Base-by-base conservation (phyloP, 306 rosid genomes). In the Mimosa bimucronata region DNA sequence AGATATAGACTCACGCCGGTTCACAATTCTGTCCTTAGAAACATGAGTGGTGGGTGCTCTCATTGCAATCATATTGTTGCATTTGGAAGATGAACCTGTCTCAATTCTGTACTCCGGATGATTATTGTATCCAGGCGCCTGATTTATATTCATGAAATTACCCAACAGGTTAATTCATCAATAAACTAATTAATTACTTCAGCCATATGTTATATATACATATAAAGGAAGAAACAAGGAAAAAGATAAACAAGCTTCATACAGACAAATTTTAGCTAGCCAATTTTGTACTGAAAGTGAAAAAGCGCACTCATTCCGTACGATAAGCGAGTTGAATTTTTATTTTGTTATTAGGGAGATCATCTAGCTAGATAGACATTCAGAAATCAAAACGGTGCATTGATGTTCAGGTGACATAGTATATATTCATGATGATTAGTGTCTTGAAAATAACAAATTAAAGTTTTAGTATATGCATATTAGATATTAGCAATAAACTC, bases 41-140 rank as follows among this genome's bases (percentile, higher is more conserved):
- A 65, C 78, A 80, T 46, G 81, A 38, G 82, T 78, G 70, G 84
- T 72, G 16, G 94, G 91, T 38, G 91, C 85, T 70, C 94, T 83
- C 86, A 87, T 87, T 85, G 93, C 89, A 83, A 87, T 82, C 92
- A 88, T 96, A 70, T 85, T 91, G 92, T 83, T 88, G 89, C 87
- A 84, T 91, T 88, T 93, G 71, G 99, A 90, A 30, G 97, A 83
- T 18, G 97, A 88, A 12, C 98, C 92, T 10, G 89, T 88, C 42
- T 92, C 92, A 37, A 80, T 88, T 83, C 87, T 88, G 53, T 87
- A 87, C 76, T 96, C 97, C 31, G 38, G 38, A 34, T 84, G 88
- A 50, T 86, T 76, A 85, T 82, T 80, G 82, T 82, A 81, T 58
- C 80, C 81, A 42, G 86, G 84, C 37, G 80, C 91, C 97, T 92